These are phyloP conservation scores for Kuraishia piskuri DNA, from an alignment of 805 yeast genomes.

Conservation along the genomic window DNA sequence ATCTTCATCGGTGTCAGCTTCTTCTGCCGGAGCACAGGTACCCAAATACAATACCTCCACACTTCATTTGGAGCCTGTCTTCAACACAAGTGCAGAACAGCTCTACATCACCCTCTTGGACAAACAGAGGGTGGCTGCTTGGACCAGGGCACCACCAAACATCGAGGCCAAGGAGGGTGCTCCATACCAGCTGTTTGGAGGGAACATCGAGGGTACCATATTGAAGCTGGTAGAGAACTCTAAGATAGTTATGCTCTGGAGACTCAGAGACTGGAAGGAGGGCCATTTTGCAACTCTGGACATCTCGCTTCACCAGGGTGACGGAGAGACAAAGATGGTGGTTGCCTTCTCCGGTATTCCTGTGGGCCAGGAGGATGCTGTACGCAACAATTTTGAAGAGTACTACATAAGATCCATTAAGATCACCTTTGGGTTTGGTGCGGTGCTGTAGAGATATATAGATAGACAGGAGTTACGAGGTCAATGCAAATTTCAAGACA, in stretches of 20 bases:
- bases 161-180: constrained; percentile 56
- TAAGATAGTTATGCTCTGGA: constrained; percentile 71
- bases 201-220: constrained; percentile 72
- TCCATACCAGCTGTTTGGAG: constrained; percentile 71
- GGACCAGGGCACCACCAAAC: constrained; percentile 72
- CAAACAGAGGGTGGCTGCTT: constrained; percentile 73
- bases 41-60: constrained; percentile 78
- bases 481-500: too few relatives aligned
- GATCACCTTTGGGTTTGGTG: constrained; percentile 90
- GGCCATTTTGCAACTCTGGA: constrained; percentile 70
- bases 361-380: constrained; percentile 88
- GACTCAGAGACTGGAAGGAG: constrained; percentile 81
- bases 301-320: constrained; percentile 64
- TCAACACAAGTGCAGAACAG: constrained; percentile 85
- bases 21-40: constrained; percentile 16
- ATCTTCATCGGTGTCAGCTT: constrained; percentile 7
- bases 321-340: constrained; percentile 75
- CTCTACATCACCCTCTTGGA: constrained; percentile 70
- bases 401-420: constrained; percentile 87
- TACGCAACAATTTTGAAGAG: constrained; percentile 75
- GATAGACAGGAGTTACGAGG: background rate
- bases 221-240: constrained; percentile 48
- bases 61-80: constrained; percentile 66
- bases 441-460: constrained; percentile 46
- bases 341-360: constrained; percentile 86